A percentile compares a stretch with the other conserved stretches of the same genome.
These are phyloP conservation scores for Lasiodiplodia theobromae DNA, from an alignment of 2,329 filamentous ascomycete genomes.

Conservation along the genomic window DNA sequence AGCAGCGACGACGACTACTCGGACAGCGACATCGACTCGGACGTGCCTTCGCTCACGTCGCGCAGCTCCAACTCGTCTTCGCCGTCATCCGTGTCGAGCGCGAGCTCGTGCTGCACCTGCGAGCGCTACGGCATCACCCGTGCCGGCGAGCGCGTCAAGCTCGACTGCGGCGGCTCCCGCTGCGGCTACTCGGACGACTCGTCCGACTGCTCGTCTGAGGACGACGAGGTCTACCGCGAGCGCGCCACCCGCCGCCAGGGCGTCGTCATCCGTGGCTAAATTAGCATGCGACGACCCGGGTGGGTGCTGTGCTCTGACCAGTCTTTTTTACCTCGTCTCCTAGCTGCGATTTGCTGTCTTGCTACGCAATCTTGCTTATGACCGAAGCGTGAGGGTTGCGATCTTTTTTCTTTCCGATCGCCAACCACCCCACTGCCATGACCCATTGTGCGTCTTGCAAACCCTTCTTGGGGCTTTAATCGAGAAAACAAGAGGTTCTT, in stretches of 20 bases:
- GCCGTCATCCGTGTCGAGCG: slow-evolving; percentile 68
- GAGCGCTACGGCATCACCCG: slow-evolving; percentile 97
- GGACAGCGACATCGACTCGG: slow-evolving; percentile 69
- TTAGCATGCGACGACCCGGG: not conserved
- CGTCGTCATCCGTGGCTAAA: slow-evolving; percentile 50
- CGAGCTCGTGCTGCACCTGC: slow-evolving; percentile 76
- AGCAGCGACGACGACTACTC: slow-evolving; percentile 62
- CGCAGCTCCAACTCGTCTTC: slow-evolving; percentile 65
- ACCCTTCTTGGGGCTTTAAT: not conserved
- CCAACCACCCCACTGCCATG: slow-evolving; percentile 5
- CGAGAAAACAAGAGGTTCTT: slow-evolving; percentile 22
- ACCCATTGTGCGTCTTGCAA: slow-evolving; percentile 22
- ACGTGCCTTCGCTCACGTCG: slow-evolving; percentile 77
- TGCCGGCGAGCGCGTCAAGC: slow-evolving; percentile 89
- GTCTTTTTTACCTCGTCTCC: slow-evolving; percentile 1
- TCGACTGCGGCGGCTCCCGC: slow-evolving; percentile 89
- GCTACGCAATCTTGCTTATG: slow-evolving; percentile 5
- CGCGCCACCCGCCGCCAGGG: slow-evolving; percentile 57
- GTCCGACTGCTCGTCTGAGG: slow-evolving; percentile 74
- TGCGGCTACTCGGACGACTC: slow-evolving; percentile 82
- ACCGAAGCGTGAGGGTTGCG: slow-evolving; percentile 16
- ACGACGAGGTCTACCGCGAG: slow-evolving; percentile 66
- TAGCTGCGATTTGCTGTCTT: slow-evolving; percentile 20
- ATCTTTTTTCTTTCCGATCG: slow-evolving; percentile 3
- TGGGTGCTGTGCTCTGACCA: slow-evolving; percentile 6